phyloP scores from a whole-genome alignment of 768 basidiomycete species.

The Infundibulicybe gibba region DNA sequence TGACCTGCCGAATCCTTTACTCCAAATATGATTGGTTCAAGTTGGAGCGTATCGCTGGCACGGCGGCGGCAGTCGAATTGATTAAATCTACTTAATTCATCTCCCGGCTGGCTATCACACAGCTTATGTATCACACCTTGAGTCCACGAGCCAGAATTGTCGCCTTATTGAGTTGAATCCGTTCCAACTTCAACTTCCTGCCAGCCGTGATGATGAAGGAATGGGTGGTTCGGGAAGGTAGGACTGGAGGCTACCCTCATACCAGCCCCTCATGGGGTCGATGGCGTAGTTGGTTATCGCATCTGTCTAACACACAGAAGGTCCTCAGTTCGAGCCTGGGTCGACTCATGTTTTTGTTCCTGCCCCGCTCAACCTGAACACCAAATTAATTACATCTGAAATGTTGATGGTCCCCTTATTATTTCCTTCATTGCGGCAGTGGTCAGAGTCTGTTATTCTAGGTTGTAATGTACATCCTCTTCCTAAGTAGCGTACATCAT shows the following conservation, averaged over 20 bases:
- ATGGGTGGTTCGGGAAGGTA: no score
- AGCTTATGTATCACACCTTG: background rate
- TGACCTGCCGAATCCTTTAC: slow-evolving; percentile 79
- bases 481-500: slow-evolving; percentile 1
- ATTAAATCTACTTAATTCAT: slow-evolving; percentile 25
- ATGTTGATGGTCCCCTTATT: background rate
- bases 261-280: slow-evolving; percentile 21
- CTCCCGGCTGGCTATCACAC: slow-evolving; percentile 3
- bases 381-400: background rate
- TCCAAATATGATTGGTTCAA: slow-evolving; percentile 85
- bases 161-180: no score
- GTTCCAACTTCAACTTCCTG: no score
- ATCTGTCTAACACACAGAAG: slow-evolving; percentile 78
- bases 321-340: slow-evolving; percentile 32
- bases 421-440: background rate
- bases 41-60: slow-evolving; percentile 80
- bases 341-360: slow-evolving; percentile 20
- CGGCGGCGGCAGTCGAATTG: slow-evolving; percentile 39
- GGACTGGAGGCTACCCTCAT: no score
- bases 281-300: slow-evolving; percentile 85
- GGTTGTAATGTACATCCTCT: background rate
- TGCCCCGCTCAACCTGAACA: background rate
- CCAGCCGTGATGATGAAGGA: no score
- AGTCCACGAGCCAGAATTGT: no score
- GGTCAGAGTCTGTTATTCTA: no score